Evolutionary conservation across 2,329 filamentous ascomycete genomes (phyloP), one percentile per base, ranked within the genome.

Genomic region (Aspergillus sp.): DNA sequence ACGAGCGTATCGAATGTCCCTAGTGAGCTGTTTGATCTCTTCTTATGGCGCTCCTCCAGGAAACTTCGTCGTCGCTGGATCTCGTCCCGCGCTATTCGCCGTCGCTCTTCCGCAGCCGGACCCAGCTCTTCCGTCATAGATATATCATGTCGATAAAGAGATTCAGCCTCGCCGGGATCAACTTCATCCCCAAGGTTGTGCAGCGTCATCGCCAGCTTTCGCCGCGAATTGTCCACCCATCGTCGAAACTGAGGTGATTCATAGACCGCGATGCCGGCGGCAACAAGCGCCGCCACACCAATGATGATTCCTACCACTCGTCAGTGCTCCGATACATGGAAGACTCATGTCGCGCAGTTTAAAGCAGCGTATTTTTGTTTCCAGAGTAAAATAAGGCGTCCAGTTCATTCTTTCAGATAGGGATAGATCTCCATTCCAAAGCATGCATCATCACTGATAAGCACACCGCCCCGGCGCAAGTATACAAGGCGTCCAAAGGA

Each of bases 251-350:
- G 82, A 1, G 85, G 85, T 41, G 82, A 86, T 69, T 88, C 83
- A 71, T 87, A 86, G 46, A 86, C 80, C 52, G 85, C 85, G 51
- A 87, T 80, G 12, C 84, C 82, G 17, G 86, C 84, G 59, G 85
- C 85, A 52, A 87, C 80, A 56, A 87, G 76, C 41, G 87, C 79
- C 44, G 82, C 82, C 61, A 86, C 80, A 48, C 83, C 84, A 64
- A 88, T 82, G 61, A 88, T 83, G 62, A 87, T 79, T 68, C 85
- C 85, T 87, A 62, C 45, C 53, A 37, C 39, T 58, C 55, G 56
- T 68, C 49, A 67, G 66, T 41, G 27, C 33, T 53, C 39, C 14
- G 19, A n/a, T 14, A 46, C 31, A 46, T 49, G 24, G 12, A 12
- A 15, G 39, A 40, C 19, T 33, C 15, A 43, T 27, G 15, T 11